Conservation (phyloP, 2,329 filamentous ascomycete species). For the Neodidymelliopsis sp. region DNA sequence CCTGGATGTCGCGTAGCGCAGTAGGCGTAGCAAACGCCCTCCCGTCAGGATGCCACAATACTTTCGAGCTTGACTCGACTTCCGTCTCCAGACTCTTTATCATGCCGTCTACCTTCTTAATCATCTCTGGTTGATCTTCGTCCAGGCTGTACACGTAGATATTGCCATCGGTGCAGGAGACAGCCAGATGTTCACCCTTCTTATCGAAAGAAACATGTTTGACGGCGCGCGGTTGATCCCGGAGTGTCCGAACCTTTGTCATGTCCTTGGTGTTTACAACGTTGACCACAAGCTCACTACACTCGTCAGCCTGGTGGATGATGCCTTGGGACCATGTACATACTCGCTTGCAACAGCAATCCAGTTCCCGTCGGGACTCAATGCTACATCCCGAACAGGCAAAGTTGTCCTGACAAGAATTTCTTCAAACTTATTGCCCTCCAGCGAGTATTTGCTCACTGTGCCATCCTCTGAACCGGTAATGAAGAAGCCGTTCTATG, state of each 20-base stretch:
- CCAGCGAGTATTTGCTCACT: conserved; percentile 91
- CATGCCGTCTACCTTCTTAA: conserved; percentile 84
- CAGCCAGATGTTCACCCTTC: conserved; percentile 74
- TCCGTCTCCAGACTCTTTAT: conserved; percentile 82
- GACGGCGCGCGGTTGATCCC: conserved; percentile 85
- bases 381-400: conserved; percentile 82
- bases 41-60: conserved; percentile 93
- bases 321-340: conserved; percentile 34
- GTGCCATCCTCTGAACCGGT: conserved; percentile 93
- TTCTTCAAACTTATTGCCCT: conserved; percentile 75
- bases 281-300: conserved; percentile 83
- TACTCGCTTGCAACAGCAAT: conserved; percentile 94
- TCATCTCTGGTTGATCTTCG: conserved; percentile 78
- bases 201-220: conserved; percentile 92
- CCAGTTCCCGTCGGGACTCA: conserved; percentile 85
- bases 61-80: conserved; percentile 75
- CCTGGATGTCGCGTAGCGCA: conserved; percentile 76
- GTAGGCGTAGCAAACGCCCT: conserved; percentile 88
- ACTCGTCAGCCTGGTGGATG: conserved; percentile 29
- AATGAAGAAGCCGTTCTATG: conserved; percentile 80
- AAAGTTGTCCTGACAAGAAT: conserved; percentile 85
- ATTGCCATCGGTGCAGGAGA: conserved; percentile 87
- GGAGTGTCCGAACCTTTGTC: conserved; percentile 75
- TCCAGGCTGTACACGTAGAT: conserved; percentile 89
- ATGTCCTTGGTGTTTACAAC: conserved; percentile 84